Evolutionary conservation across 371 early-diverging fungal genomes (phyloP), one percentile per base, ranked within the genome.

Genomic region (Ordospora pajunii): DNA sequence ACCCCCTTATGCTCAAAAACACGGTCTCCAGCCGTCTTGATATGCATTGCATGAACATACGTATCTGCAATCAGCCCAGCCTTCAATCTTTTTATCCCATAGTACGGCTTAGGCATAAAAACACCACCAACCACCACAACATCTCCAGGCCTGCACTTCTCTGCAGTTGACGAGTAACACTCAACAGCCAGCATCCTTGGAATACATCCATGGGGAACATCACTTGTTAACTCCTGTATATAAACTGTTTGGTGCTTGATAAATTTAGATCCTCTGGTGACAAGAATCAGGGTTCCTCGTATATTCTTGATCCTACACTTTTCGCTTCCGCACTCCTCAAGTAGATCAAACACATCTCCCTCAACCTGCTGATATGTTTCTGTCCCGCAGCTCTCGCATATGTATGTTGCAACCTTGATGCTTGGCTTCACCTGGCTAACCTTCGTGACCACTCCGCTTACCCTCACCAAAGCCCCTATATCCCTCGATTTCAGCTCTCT

Each of bases 171-270:
- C 71, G 91, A 92, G 81, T 89, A 90, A 70, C 93, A 82, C 79
- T 95, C 91, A 8, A 96, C 87, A 14, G 90, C 91, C 87, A 97
- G 90, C 12, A 90, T 88, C 53, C 97, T 89, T 49, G 99, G 99
- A 81, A 96, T 93, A 84, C 93, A 92, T 54, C 97, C 99, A 70
- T 93, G 93, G 70, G 95, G 95, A 8, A 95, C 94, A 88, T 96
- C 95, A 83, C 93, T 91, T 11, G 95, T 89, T 4, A 80, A 23
- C 58, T 85, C 86, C 78, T 85, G 86, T 37, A 85, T 48, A 22
- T 67, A 63, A 1, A 85, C 11, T n/a, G 62, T 54, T 63, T 84
- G 84, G 44, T 77, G 79, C 19, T 80, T 76, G 77, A 92, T 82
- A 78, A 97, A 95, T 79, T 93, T 93, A 68, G 90, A 91, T 23